Evolutionary conservation across 116 monocot genomes (phyloP).

Genomic region (Zostera marina): DNA sequence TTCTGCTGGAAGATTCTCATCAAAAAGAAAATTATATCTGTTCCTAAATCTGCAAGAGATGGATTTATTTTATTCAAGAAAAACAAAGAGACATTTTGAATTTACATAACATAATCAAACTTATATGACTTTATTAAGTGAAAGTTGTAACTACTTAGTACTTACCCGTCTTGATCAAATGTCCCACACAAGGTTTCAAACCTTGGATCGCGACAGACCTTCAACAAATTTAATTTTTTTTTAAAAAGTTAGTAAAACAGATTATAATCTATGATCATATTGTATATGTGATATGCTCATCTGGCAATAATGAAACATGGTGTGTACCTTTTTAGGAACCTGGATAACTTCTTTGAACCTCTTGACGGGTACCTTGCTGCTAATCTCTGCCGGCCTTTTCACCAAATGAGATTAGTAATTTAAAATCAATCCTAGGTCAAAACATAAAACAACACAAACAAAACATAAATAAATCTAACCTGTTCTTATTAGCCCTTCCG

Average conservation of each 20-base stretch:
- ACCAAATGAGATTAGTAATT: too few relatives aligned
- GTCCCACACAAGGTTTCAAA: conserved; percentile 79
- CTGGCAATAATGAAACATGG: background rate
- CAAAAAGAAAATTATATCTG: conserved; percentile 3
- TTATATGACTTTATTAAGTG: too few relatives aligned
- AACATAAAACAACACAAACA: too few relatives aligned
- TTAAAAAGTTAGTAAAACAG: background rate
- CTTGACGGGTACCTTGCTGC: conserved; percentile 44
- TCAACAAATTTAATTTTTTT: conserved; percentile 1
- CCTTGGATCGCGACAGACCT: conserved; percentile 73
- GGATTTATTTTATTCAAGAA: too few relatives aligned
- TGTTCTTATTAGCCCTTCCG: conserved; percentile 25
- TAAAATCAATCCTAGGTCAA: too few relatives aligned
- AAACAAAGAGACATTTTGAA: too few relatives aligned
- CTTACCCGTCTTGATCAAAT: conserved; percentile 61
- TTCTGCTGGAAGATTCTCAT: conserved; percentile 4
- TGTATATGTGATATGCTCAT: background rate
- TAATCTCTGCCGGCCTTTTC: conserved; percentile 34
- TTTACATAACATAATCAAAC: too few relatives aligned
- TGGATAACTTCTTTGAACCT: conserved; percentile 72
- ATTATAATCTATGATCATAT: background rate
- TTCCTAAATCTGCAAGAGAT: conserved; percentile 1
- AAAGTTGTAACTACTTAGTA: too few relatives aligned
- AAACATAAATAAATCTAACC: too few relatives aligned
- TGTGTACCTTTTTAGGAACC: conserved; percentile 65